These are phyloP conservation scores for Sordaria brevicollis DNA, from an alignment of 495 filamentous ascomycete genomes.

Conservation along the genomic window DNA sequence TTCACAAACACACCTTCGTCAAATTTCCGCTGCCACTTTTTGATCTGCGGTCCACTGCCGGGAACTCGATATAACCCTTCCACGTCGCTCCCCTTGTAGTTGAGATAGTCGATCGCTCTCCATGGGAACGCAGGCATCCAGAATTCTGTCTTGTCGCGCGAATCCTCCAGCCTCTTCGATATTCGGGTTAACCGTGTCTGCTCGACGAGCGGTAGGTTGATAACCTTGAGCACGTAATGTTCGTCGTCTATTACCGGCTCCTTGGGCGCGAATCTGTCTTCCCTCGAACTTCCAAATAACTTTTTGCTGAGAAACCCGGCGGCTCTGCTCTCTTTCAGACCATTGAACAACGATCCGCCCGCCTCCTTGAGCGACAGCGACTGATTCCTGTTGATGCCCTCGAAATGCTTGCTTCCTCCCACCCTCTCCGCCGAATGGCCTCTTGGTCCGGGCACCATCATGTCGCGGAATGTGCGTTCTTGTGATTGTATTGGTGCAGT, in stretches of 20 bases:
- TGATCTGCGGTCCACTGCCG: constrained; percentile 72
- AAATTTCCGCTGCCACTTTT: constrained; percentile 78
- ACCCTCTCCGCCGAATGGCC: constrained; percentile 56
- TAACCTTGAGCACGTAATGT: constrained; percentile 64
- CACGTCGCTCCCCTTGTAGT: constrained; percentile 80
- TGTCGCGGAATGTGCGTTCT: constrained; percentile 53
- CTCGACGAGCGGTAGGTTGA: constrained; percentile 70
- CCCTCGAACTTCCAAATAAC: constrained; percentile 65
- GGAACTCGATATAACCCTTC: constrained; percentile 85
- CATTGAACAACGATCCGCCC: constrained; percentile 58
- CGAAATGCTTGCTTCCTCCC: constrained; percentile 29
- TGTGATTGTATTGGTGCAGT: constrained; percentile 51
- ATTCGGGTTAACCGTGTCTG: constrained; percentile 82
- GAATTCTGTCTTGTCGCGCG: constrained; percentile 86
- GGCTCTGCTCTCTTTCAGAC: constrained; percentile 63
- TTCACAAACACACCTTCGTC: constrained; percentile 52
- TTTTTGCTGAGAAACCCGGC: constrained; percentile 70
- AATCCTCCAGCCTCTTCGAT: constrained; percentile 71
- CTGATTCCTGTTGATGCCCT: constrained; percentile 23
- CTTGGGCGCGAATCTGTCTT: constrained; percentile 58
- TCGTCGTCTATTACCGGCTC: constrained; percentile 58
- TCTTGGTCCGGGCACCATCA: constrained; percentile 50
- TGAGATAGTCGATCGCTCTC: constrained; percentile 87
- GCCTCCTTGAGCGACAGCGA: constrained; percentile 52
- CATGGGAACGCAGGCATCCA: constrained; percentile 95